phyloP scores from a whole-genome alignment of 1,284 basidiomycete species.

The Hymenochaete sp. region DNA sequence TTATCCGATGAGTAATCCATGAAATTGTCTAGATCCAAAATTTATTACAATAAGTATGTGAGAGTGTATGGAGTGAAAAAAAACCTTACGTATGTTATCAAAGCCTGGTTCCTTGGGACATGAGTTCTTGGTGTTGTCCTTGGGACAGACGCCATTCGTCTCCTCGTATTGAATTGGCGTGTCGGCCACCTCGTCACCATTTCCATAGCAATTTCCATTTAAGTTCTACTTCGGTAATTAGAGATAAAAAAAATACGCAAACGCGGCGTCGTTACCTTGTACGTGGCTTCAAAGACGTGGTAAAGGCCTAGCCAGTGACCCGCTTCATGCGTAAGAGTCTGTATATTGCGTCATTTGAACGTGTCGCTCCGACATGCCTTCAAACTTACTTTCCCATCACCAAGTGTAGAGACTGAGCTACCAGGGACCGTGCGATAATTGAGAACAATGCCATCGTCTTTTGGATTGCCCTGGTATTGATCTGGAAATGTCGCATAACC shows the following conservation, averaged over 20 bases:
- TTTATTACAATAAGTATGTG: background rate
- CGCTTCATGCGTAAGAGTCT: constrained; percentile 34
- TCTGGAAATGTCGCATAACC: constrained; percentile 36
- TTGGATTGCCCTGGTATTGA: constrained; percentile 26
- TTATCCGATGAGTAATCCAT: constrained; percentile 37
- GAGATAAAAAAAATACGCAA: background rate
- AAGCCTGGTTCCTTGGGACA: too few relatives aligned
- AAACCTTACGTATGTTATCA: constrained; percentile 37
- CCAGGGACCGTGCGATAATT: constrained; percentile 34
- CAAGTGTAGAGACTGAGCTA: constrained; percentile 34
- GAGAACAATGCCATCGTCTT: constrained; percentile 35
- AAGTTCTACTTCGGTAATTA: background rate
- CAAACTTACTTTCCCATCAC: constrained; percentile 32
- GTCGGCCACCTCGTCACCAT: constrained; percentile 38
- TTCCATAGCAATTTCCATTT: constrained; percentile 29
- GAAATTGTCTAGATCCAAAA: constrained; percentile 32
- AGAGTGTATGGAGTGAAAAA: constrained; percentile 19
- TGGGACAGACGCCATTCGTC: constrained; percentile 38
- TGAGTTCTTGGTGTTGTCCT: constrained; percentile 38
- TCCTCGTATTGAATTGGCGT: constrained; percentile 38
- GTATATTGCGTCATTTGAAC: constrained; percentile 24
- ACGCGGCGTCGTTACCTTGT: background rate
- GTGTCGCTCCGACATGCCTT: constrained; percentile 25
- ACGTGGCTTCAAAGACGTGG: constrained; percentile 34
- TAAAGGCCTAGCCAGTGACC: constrained; percentile 34